Base-by-base conservation (phyloP, 768 basidiomycete genomes). In the Leccinellum luteum region DNA sequence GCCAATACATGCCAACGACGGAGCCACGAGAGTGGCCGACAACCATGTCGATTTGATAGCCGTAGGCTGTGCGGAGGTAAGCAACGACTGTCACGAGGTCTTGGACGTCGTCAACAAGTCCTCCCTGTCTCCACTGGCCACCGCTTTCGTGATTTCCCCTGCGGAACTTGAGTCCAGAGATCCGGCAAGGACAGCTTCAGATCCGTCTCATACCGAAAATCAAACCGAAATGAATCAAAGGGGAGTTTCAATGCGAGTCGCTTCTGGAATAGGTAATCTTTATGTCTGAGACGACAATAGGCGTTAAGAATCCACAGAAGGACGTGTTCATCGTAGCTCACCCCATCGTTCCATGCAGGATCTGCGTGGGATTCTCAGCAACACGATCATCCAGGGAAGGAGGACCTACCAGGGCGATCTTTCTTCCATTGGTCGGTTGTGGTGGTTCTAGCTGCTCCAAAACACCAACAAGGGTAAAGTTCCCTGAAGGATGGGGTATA, bases 231-330 rank as follows among this genome's bases (percentile, higher is more conserved):
- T 3, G 90, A 92, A 69, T 94, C 91, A 23, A 89, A 65, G 0
- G 89, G 86, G 14, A 92, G 71, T 35, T 75, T 77, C 38, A 71
- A 68, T 3, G 88, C 89, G 19, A 93, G 82, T 14, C 80, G 82
- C 66, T 85, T 86, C 71, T 89, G 87, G 76, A 87, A 92, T 49
- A 93, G 69, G 73, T 93, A 93, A 68, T 93, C 87, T 64, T 92
- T 92, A 71, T 93, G 91, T 65, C 90, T 92, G 71, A 49, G 65
- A 49, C 15, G 65, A 49, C 15, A 47, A 49, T 30, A 27, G 23
- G 61, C 17, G 43, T 9, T 13, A 12, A 35, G 43, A 5, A 30
- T 21, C 4, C 7, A 34, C 14, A 34, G 54, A 25, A 23, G n/a
- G 27, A n/a, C 3, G 25, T 31, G 30, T 48, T 41, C 21, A 27